Evolutionary conservation across 2,329 filamentous ascomycete species (phyloP).

Genomic region (Bipolaris cookei): DNA sequence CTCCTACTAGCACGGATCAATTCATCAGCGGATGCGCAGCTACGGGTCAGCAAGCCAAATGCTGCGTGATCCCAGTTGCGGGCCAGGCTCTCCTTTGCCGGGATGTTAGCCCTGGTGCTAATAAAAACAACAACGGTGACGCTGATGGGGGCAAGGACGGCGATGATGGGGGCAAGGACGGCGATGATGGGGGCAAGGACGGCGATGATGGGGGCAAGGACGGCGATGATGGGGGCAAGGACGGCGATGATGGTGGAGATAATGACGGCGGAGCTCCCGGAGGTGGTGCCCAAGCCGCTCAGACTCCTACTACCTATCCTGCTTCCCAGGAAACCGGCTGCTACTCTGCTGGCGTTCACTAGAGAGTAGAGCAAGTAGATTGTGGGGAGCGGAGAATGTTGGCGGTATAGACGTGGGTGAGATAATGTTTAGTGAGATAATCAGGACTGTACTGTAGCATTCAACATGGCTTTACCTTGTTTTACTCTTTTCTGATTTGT

Average conservation of each 20-base stretch:
- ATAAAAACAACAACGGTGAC: neutral
- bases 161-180: neutral
- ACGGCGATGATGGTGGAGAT: neutral
- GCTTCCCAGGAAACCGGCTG: too few relatives aligned
- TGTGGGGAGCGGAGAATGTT: too few relatives aligned
- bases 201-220: neutral
- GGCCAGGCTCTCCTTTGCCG: constrained; percentile 15
- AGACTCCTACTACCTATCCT: too few relatives aligned
- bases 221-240: too few relatives aligned
- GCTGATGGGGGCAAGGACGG: neutral
- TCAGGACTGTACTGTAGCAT: too few relatives aligned
- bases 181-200: neutral
- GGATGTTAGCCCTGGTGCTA: constrained; percentile 11
- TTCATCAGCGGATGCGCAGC: constrained; percentile 10
- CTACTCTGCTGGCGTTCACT: too few relatives aligned
- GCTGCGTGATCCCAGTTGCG: constrained; percentile 15
- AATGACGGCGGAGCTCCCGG: neutral
- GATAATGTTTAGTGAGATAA: too few relatives aligned
- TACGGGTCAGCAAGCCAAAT: constrained; percentile 16
- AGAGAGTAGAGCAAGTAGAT: too few relatives aligned
- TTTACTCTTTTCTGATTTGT: too few relatives aligned
- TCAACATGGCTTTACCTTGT: too few relatives aligned
- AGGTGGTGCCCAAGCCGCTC: neutral
- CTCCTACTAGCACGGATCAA: neutral
- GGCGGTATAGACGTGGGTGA: too few relatives aligned